Conservation (phyloP, 2,329 filamentous ascomycete species). For the Ophiobolus disseminans region DNA sequence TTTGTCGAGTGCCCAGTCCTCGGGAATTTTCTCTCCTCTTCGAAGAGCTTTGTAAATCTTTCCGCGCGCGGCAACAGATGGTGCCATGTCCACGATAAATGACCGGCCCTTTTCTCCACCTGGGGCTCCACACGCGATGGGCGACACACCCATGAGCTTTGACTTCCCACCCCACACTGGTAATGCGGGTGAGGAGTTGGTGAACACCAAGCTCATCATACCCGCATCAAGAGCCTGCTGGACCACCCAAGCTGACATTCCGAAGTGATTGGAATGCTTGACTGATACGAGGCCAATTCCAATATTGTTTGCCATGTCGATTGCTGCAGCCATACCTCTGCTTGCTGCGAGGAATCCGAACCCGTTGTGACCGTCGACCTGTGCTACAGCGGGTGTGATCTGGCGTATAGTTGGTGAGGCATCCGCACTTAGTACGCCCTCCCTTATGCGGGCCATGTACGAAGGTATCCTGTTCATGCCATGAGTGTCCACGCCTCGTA, state of each 20-base stretch:
- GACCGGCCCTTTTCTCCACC: slow-evolving; percentile 62
- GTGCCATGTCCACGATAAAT: slow-evolving; percentile 80
- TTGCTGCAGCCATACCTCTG: slow-evolving; percentile 69
- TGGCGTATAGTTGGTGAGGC: slow-evolving; percentile 66
- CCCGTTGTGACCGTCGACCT: slow-evolving; percentile 71
- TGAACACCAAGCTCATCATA: slow-evolving; percentile 68
- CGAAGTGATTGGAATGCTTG: slow-evolving; percentile 81
- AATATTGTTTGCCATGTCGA: slow-evolving; percentile 68
- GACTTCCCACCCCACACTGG: slow-evolving; percentile 73
- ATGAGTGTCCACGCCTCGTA: slow-evolving; percentile 81
- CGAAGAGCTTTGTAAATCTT: slow-evolving; percentile 75
- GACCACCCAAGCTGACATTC: slow-evolving; percentile 82
- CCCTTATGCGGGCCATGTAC: slow-evolving; percentile 75
- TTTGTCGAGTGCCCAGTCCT: slow-evolving; percentile 76
- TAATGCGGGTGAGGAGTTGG: slow-evolving; percentile 71
- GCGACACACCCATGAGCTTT: slow-evolving; percentile 76
- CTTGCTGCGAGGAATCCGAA: slow-evolving; percentile 78
- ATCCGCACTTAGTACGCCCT: slow-evolving; percentile 69
- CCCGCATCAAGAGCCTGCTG: slow-evolving; percentile 75
- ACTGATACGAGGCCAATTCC: slow-evolving; percentile 80
- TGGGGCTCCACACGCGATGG: slow-evolving; percentile 78
- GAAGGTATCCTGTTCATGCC: slow-evolving; percentile 79
- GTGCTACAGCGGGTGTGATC: slow-evolving; percentile 74
- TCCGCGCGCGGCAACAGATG: slow-evolving; percentile 71
- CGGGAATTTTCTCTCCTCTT: slow-evolving; percentile 72